Base-by-base conservation (phyloP, 2,329 filamentous ascomycete species). In the Kalmusia sp. region DNA sequence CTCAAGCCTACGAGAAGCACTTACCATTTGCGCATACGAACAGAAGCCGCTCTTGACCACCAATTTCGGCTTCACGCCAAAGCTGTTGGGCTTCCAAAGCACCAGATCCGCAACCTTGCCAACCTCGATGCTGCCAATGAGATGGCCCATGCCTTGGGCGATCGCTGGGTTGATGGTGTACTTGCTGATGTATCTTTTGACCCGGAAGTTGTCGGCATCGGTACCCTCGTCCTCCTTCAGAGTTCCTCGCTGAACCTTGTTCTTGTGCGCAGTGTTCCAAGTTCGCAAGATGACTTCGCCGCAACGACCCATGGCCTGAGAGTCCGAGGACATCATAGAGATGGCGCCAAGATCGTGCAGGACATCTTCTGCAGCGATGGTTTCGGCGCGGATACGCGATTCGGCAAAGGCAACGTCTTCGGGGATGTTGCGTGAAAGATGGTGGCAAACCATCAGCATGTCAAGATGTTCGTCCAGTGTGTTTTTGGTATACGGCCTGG, bases 361-460 rank as follows among this genome's bases (percentile, higher is more conserved):
- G 1, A 98, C 92, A 72, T 98, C 93, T 79, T 98, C 93, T 21
- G 93, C 93, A 0, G 93, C 93, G 69, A 98, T 98, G 30, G 93
- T 98, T 78, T 98, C 93, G 60, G 92, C 91, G 53, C 93, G 90
- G 75, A 98, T 98, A 33, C 93, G 91, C 30, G 87, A 92, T 78
- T 98, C 93, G 41, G 93, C 93, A 68, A 98, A 98, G 1, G 93
- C 92, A 12, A 98, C 89, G 71, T 98, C 93, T 77, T 98, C 93
- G 52, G 93, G 91, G 54, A 97, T 97, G 75, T 96, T 88, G 75
- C 91, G 91, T 47, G 88, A 92, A 8, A 98, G 80, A 70, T 98
- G 93, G 75, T 98, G 93, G 80, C 93, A 98, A 31, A 96, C 92
- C 93, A 97, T 97, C 40, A 97, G 80, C 93, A 98, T 98, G 78